These are phyloP conservation scores for Arachis hypogaea DNA, from an alignment of 306 rosid species.

Conservation along the genomic window DNA sequence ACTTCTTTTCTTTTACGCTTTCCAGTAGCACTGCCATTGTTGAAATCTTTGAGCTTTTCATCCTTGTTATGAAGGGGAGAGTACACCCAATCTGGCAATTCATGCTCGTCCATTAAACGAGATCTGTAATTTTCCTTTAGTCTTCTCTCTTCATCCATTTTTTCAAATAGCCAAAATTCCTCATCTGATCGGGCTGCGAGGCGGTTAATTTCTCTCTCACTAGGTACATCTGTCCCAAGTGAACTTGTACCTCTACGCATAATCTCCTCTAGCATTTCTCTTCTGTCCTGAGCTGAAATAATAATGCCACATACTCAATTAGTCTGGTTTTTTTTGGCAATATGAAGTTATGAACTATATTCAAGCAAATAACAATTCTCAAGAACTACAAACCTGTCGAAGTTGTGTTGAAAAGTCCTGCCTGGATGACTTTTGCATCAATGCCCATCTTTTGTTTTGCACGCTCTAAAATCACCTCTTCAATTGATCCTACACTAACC, in stretches of 20 bases:
- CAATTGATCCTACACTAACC: slow-evolving; percentile 98
- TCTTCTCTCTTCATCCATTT: slow-evolving; percentile 97
- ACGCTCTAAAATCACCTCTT: slow-evolving; percentile 98
- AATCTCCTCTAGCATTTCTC: slow-evolving; percentile 96
- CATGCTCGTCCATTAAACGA: slow-evolving; percentile 96
- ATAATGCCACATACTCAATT: slow-evolving; percentile 23
- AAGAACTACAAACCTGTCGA: slow-evolving; percentile 85
- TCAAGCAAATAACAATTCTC: slow-evolving; percentile 28
- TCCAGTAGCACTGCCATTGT: slow-evolving; percentile 51
- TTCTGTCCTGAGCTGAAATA: slow-evolving; percentile 94
- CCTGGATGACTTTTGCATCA: slow-evolving; percentile 99
- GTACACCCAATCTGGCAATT: slow-evolving; percentile 98
- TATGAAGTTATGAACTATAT: slow-evolving; percentile 25
- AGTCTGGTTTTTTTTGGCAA: slow-evolving; percentile 3
- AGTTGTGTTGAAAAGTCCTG: slow-evolving; percentile 97
- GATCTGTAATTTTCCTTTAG: slow-evolving; percentile 90
- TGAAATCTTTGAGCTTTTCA: slow-evolving; percentile 52
- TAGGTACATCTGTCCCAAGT: slow-evolving; percentile 95
- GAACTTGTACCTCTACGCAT: slow-evolving; percentile 98
- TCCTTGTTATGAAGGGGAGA: slow-evolving; percentile 58
- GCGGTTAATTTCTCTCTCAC: slow-evolving; percentile 99
- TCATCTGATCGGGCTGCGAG: slow-evolving; percentile 97
- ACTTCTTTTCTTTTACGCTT: slow-evolving; percentile 92
- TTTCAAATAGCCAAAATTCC: slow-evolving; percentile 94
- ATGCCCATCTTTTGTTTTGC: slow-evolving; percentile 99